Evolutionary conservation across 441 rosid species (phyloP).

Genomic region (Eutrema salsugineum): DNA sequence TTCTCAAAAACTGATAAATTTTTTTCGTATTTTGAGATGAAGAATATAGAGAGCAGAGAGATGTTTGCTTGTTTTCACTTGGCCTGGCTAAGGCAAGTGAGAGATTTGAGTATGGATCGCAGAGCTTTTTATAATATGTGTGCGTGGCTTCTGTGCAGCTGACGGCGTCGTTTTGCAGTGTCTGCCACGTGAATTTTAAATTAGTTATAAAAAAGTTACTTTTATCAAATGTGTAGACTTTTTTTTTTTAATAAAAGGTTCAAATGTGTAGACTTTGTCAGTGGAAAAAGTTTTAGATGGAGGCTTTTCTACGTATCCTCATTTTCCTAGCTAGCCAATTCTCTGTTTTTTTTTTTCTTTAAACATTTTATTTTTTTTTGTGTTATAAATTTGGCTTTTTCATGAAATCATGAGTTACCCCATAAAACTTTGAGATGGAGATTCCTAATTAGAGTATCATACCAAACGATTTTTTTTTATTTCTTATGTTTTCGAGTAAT

Average conservation of each 20-base stretch:
- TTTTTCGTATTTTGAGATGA: not conserved
- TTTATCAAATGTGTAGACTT: not conserved
- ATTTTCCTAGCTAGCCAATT: not conserved
- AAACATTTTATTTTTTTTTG: not conserved
- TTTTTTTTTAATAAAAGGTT: too few relatives aligned
- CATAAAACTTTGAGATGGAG: too few relatives aligned
- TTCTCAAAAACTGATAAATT: not conserved
- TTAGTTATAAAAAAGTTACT: not conserved
- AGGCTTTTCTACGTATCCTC: constrained; percentile 10
- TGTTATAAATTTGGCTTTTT: too few relatives aligned
- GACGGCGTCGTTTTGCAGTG: constrained; percentile 19
- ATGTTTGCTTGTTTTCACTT: constrained; percentile 11
- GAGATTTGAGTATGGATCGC: not conserved
- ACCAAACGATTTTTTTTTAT: too few relatives aligned
- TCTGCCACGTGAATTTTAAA: not conserved
- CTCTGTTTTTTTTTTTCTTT: not conserved
- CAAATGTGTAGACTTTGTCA: not conserved
- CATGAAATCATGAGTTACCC: too few relatives aligned
- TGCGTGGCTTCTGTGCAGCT: not conserved
- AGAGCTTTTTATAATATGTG: not conserved
- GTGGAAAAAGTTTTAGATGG: not conserved
- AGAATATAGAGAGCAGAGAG: constrained; percentile 1
- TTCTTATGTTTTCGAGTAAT: not conserved
- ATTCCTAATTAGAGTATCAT: not conserved
- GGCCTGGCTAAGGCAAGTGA: constrained; percentile 3